Base-by-base conservation (phyloP, 1,284 basidiomycete genomes). In the Trichosporon asahii region DNA sequence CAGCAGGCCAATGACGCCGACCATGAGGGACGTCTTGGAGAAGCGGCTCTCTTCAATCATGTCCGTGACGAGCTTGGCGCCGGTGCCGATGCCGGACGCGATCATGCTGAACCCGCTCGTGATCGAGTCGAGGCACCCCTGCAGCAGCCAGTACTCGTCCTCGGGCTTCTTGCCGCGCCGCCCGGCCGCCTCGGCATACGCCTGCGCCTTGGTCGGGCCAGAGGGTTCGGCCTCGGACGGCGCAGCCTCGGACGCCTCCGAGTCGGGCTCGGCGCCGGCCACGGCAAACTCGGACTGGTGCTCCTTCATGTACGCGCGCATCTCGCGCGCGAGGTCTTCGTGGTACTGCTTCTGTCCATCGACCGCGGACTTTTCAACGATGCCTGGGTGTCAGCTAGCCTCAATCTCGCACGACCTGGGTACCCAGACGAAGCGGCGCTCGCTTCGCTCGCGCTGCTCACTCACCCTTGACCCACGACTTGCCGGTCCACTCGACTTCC, bases 321-420 rank as follows among this genome's bases (percentile, higher is more conserved):
- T 95, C 6, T 90, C 90, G 73, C 86, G 88, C 74, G 96, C 93
- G 5, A 98, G 87, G 57, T 94, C 94, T 18, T 83, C 79, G 79
- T 98, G 94, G 80, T 95, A 97, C 66, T 87, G 86, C 83, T 91
- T 95, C 80, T 99, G 96, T 1, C 97, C 96, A n/a, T 98, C 95
- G 66, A 98, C 90, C 6, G 89, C 91, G 0, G 92, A 94, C 76
- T 89, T 90, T 79, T 98, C 95, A 78, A 99, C 97, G 77, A 99
- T 93, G 68, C 94, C 93, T 94, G 77, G n/a, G 23, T 31, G 15
- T 55, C 67, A 3, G 64, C 5, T 31, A 12, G 8, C 25, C 44
- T 46, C 14, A 12, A 3, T 12, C 44, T 21, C 44, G 31, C n/a
- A 33, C 31, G 31, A 33, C 31, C 6, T 33, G n/a, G n/a, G n/a